A percentile compares a stretch with the other conserved stretches of the same genome.
These are phyloP conservation scores for Calonectria hongkongensis DNA, from an alignment of 2,329 filamentous ascomycete genomes.

Conservation along the genomic window DNA sequence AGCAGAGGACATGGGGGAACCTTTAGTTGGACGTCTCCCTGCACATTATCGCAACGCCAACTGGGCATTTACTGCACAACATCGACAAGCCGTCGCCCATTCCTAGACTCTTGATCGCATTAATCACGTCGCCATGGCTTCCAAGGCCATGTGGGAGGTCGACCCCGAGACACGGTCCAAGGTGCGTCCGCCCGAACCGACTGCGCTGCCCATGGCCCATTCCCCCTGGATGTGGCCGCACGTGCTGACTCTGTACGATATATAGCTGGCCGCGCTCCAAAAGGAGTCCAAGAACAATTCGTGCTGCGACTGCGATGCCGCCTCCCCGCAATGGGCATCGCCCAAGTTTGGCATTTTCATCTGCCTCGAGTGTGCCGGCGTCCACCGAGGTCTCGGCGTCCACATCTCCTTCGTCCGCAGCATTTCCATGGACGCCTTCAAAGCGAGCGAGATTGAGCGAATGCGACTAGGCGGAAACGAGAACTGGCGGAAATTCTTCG, in stretches of 20 bases:
- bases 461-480: constrained; percentile 96
- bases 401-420: constrained; percentile 99
- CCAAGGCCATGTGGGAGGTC: constrained; percentile 97
- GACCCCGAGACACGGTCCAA: constrained; percentile 98
- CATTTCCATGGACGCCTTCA: constrained; percentile 99
- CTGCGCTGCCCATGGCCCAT: constrained; percentile 35
- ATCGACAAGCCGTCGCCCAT: constrained; percentile 29
- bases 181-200: constrained; percentile 70
- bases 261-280: constrained; percentile 90
- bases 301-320: constrained; percentile 96
- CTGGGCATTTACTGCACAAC: constrained; percentile 45
- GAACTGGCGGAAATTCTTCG: constrained; percentile 91
- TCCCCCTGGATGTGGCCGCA: constrained; percentile 36
- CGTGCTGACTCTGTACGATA: constrained; percentile 37
- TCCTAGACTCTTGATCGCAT: constrained; percentile 32
- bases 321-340: constrained; percentile 97
- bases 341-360: constrained; percentile 99
- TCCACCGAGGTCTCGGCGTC: constrained; percentile 94
- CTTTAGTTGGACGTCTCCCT: constrained; percentile 48
- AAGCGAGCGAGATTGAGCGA: constrained; percentile 90
- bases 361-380: constrained; percentile 95
- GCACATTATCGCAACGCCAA: constrained; percentile 43
- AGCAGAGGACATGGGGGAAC: constrained; percentile 39
- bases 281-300: constrained; percentile 91
- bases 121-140: constrained; percentile 68